Base-by-base conservation (phyloP, 164 flowering plant species). In the Aristolochia contorta region DNA sequence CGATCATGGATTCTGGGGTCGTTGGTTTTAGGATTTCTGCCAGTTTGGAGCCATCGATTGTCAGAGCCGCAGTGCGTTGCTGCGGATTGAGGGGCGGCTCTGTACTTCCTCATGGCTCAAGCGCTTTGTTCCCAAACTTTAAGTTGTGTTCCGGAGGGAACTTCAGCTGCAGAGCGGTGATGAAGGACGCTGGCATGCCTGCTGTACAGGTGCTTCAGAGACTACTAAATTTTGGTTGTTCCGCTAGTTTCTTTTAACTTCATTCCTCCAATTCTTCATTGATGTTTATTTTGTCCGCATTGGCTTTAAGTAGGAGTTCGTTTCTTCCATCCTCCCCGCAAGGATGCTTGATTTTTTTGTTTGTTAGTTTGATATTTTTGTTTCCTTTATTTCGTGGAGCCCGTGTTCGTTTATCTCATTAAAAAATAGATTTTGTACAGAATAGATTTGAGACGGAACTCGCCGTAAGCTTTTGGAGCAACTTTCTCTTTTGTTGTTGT, bases 1-100 rank as follows among this genome's bases (percentile, higher is more conserved):
- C 43, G 9, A 8, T 37, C 53, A 65, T 65, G 68, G 68, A 65
- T 54, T 47, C 45, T 19, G 58, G 58, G 27, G 33, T 58, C 23
- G 49, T 58, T 37, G 9, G 9, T 45, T 47, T 61, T 37, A 57
- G 62, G 70, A 65, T 61, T 61, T 61, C 47, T 16, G 24, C 33
- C 33, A 49, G 52, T 16, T 22, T 56, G 15, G 64, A 55, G 16
- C 45, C 47, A 4, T 60, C 56, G 20, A 2, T 46, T 37, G 16
- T 60, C 60, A 46, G 18, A 3, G 37, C 37, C 20, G 2, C 43
- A 18, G 12, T 7, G 41, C 45, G 22, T 19, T 1, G n/a, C 13
- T 24, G 45, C 37, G 58, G 21, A 32, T 30, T 37, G 21, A 15
- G 21, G 9, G 1, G 16, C 20, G 24, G 2, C 9, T 56, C 45